A percentile compares a stretch with the other conserved stretches of the same genome.
Evolutionary conservation across 2,329 filamentous ascomycete species (phyloP).

Genomic region (Talaromyces albobiverticillius): DNA sequence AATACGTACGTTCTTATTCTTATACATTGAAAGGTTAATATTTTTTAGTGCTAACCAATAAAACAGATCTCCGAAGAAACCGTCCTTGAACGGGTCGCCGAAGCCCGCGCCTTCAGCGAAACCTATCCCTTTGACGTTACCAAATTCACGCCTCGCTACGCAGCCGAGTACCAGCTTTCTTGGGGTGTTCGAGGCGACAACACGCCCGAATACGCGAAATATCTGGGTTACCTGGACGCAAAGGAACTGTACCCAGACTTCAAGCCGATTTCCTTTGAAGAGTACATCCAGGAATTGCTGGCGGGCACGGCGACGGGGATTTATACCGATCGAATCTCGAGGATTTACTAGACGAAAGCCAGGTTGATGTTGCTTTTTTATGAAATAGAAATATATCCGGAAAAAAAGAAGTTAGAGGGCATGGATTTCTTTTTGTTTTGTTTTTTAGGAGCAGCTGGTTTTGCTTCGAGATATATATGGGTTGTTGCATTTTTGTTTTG

Average conservation of each 20-base stretch:
- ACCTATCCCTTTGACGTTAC: constrained; percentile 13
- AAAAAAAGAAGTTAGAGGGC: background rate
- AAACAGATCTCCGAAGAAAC: constrained; percentile 13
- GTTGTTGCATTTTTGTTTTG: too few relatives aligned
- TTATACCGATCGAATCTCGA: constrained; percentile 17
- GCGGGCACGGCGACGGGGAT: constrained; percentile 28
- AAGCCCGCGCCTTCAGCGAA: constrained; percentile 12
- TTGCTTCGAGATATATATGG: background rate
- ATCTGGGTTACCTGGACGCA: constrained; percentile 50
- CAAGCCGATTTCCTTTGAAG: constrained; percentile 29
- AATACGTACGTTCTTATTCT: constrained; percentile 21
- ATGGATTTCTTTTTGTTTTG: background rate
- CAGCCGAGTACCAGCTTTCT: constrained; percentile 37
- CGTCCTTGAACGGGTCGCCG: constrained; percentile 8
- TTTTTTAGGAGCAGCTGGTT: constrained; percentile 1
- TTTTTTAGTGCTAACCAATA: too few relatives aligned
- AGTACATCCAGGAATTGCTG: constrained; percentile 33
- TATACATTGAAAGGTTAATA: too few relatives aligned
- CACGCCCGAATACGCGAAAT: constrained; percentile 44
- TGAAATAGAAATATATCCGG: background rate
- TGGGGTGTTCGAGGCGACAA: constrained; percentile 48
- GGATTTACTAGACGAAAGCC: constrained; percentile 14
- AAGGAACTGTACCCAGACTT: constrained; percentile 52
- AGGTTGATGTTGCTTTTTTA: background rate
- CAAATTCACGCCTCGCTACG: constrained; percentile 11